Percentiles rank a stretch among this genome's conserved stretches.
These are phyloP conservation scores for Citropsis articulata DNA, from an alignment of 345 rosid species.

Conservation along the genomic window DNA sequence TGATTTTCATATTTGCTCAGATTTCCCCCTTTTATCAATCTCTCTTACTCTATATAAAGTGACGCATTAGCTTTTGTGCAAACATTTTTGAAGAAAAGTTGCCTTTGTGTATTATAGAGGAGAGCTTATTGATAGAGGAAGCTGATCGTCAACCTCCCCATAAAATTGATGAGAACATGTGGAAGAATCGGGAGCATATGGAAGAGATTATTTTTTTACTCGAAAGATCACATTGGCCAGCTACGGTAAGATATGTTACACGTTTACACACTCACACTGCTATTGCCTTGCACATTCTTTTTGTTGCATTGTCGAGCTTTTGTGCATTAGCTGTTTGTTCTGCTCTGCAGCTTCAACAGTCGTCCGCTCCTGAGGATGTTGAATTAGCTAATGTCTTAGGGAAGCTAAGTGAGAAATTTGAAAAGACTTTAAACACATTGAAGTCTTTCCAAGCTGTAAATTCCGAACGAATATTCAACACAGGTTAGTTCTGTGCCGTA, in stretches of 20 bases:
- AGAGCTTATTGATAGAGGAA: constrained; percentile 51
- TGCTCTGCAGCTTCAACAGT: constrained; percentile 59
- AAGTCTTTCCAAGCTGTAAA: constrained; percentile 70
- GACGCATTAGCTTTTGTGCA: neutral
- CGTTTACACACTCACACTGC: neutral
- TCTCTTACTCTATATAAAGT: neutral
- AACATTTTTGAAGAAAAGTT: neutral
- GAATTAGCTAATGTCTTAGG: constrained; percentile 40
- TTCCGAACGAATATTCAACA: constrained; percentile 81
- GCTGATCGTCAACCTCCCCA: constrained; percentile 65
- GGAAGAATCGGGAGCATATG: constrained; percentile 91
- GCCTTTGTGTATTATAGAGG: constrained; percentile 36
- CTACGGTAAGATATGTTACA: constrained; percentile 32
- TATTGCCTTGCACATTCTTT: neutral
- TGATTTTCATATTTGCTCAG: neutral
- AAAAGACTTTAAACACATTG: constrained; percentile 42
- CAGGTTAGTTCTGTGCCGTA: constrained; percentile 43
- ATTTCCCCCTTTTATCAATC: neutral
- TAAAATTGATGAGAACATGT: constrained; percentile 95
- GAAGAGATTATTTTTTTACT: constrained; percentile 82
- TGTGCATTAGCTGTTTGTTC: neutral
- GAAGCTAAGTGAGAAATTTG: constrained; percentile 40
- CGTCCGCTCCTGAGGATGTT: constrained; percentile 48
- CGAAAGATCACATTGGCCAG: constrained; percentile 66
- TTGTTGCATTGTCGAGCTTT: neutral